A percentile compares a stretch with the other conserved stretches of the same genome.
Evolutionary conservation across 768 basidiomycete genomes (phyloP).

Genomic region (Mrakia hoshinonis): DNA sequence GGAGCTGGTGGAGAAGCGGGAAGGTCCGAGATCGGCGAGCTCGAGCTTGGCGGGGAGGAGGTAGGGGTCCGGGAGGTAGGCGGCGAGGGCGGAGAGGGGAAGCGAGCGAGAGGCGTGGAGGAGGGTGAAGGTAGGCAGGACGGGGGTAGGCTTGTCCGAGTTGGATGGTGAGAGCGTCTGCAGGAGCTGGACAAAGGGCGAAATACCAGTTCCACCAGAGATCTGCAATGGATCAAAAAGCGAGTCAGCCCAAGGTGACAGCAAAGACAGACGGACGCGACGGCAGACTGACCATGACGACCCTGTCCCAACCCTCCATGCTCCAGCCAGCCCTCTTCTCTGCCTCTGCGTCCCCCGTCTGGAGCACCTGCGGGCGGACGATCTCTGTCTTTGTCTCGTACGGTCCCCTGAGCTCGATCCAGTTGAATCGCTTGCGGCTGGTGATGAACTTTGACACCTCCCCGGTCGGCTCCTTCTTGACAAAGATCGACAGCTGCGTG

Average conservation of each 20-base stretch:
- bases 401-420: slow-evolving; percentile 27
- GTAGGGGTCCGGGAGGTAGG: slow-evolving; percentile 24
- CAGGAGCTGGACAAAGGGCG: slow-evolving; percentile 27
- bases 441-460: slow-evolving; percentile 28
- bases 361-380: slow-evolving; percentile 5
- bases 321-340: slow-evolving; percentile 21
- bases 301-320: slow-evolving; percentile 25
- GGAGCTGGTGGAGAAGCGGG: background rate
- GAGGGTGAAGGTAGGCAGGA: slow-evolving; percentile 27
- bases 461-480: slow-evolving; percentile 21
- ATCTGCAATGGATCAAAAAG: slow-evolving; percentile 13
- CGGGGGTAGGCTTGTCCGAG: slow-evolving; percentile 14
- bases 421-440: slow-evolving; percentile 22
- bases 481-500: slow-evolving; percentile 27
- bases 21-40: slow-evolving; percentile 26
- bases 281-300: slow-evolving; percentile 25
- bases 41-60: slow-evolving; percentile 24
- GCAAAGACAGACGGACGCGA: background rate
- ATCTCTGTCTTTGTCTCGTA: slow-evolving; percentile 19
- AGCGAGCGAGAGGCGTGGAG: slow-evolving; percentile 22
- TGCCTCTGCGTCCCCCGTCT: slow-evolving; percentile 3
- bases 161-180: slow-evolving; percentile 22
- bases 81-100: slow-evolving; percentile 12
- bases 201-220: slow-evolving; percentile 28
- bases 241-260: background rate